Conservation (phyloP, 2,329 filamentous ascomycete species). For the Cylindrodendrum hubeiense region DNA sequence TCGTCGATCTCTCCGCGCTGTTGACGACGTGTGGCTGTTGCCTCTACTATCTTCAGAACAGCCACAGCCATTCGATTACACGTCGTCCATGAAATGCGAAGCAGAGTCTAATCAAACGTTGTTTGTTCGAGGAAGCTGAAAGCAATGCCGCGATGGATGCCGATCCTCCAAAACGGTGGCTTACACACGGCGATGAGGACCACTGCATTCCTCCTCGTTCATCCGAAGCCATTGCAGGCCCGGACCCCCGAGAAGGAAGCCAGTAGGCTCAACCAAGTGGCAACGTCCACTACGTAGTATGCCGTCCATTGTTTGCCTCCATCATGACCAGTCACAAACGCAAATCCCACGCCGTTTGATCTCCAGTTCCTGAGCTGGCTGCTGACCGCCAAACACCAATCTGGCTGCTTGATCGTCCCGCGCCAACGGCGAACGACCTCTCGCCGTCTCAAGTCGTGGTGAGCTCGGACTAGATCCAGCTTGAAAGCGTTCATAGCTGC, state of each 20-base stretch:
- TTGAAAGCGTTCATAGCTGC: conserved; percentile 13
- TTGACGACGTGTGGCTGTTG: neutral
- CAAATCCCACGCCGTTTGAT: conserved; percentile 13
- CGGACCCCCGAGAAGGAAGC: neutral
- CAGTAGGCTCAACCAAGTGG: neutral
- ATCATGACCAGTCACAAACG: conserved; percentile 22
- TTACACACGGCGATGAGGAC: neutral
- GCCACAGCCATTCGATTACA: neutral
- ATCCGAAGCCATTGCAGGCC: neutral
- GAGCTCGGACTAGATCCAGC: neutral
- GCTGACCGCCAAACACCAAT: conserved; percentile 18
- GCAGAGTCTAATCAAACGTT: neutral
- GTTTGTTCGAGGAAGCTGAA: neutral
- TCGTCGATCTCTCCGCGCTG: too few relatives aligned
- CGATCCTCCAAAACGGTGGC: neutral
- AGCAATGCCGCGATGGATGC: too few relatives aligned
- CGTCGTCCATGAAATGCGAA: neutral
- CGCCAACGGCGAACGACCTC: conserved; percentile 15
- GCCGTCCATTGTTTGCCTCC: conserved; percentile 1
- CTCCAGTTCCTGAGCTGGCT: neutral
- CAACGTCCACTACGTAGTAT: neutral
- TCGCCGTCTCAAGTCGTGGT: neutral
- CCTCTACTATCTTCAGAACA: neutral
- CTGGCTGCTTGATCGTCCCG: conserved; percentile 45
- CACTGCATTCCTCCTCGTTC: neutral